phyloP scores from a whole-genome alignment of 1,139 yeast species.

The Blastobotrys aristatus region DNA sequence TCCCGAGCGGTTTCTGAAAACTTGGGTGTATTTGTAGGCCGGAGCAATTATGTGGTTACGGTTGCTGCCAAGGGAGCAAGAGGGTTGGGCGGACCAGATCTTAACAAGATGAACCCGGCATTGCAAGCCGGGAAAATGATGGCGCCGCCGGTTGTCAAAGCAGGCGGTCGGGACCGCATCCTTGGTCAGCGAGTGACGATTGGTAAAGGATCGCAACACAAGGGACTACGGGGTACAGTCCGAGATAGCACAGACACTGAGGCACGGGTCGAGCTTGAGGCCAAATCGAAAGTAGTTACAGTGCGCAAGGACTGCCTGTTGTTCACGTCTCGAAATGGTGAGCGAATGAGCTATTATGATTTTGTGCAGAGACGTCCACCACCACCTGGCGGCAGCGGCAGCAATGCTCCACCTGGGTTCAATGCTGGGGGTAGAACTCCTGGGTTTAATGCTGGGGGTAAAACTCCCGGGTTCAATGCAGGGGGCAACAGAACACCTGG shows the following conservation, averaged over 20 bases:
- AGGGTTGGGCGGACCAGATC: constrained; percentile 57
- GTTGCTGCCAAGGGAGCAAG: constrained; percentile 58
- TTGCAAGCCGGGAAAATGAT: constrained; percentile 34
- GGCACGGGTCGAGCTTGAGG: constrained; percentile 91
- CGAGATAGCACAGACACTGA: constrained; percentile 87
- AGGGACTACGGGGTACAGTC: constrained; percentile 90
- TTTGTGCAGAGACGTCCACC: constrained; percentile 40
- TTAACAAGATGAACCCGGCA: constrained; percentile 83
- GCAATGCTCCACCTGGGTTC: constrained; percentile 17
- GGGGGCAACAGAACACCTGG: constrained; percentile 26
- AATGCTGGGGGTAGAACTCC: constrained; percentile 27
- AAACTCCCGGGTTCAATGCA: constrained; percentile 32
- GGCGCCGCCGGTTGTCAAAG: constrained; percentile 45
- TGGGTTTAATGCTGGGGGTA: constrained; percentile 37
- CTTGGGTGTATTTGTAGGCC: constrained; percentile 84
- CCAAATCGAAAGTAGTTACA: constrained; percentile 82
- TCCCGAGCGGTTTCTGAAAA: constrained; percentile 77
- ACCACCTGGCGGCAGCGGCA: constrained; percentile 5
- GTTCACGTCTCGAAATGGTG: constrained; percentile 62
- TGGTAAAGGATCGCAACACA: constrained; percentile 80
- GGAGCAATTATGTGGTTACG: constrained; percentile 71
- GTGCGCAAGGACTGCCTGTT: constrained; percentile 74
- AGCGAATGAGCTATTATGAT: constrained; percentile 71
- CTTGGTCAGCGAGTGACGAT: constrained; percentile 81
- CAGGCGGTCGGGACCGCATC: constrained; percentile 74